These are phyloP conservation scores for Trichoderma polysporum DNA, from an alignment of 2,329 filamentous ascomycete genomes.

Conservation along the genomic window DNA sequence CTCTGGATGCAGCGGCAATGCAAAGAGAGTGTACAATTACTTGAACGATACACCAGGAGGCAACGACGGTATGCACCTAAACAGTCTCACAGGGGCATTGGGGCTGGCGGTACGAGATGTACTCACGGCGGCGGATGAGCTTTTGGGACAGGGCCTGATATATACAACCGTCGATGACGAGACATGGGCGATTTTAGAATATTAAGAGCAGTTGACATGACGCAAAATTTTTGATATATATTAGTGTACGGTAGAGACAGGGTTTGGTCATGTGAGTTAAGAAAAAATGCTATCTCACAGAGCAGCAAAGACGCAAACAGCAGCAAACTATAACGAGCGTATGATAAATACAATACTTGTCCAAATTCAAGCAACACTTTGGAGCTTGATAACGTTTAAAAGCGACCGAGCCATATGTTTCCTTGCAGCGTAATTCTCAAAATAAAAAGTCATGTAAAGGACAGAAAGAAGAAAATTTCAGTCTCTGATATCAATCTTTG, in stretches of 20 bases:
- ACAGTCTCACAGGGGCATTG: constrained; percentile 67
- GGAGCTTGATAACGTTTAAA: not conserved
- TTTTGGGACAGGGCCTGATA: constrained; percentile 70
- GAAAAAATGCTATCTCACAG: not conserved
- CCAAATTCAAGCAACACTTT: not conserved
- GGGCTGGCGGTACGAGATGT: constrained; percentile 70
- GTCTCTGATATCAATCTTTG: not conserved
- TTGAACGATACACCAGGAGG: constrained; percentile 66
- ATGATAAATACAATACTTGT: not conserved
- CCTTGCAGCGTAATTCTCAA: not conserved
- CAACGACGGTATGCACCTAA: constrained; percentile 81
- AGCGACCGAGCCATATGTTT: not conserved
- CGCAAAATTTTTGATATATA: not conserved
- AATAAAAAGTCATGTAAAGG: not conserved
- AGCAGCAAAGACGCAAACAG: not conserved
- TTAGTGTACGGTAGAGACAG: constrained; percentile 16
- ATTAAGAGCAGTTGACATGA: not conserved
- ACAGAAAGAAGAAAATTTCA: not conserved
- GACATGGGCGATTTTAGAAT: constrained; percentile 83
- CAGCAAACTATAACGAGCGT: constrained; percentile 3
- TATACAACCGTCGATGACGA: constrained; percentile 92
- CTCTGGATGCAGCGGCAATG: constrained; percentile 52
- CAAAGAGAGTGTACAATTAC: constrained; percentile 69
- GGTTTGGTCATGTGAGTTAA: not conserved
- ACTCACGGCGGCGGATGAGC: constrained; percentile 74